These are phyloP conservation scores for Magnaporthales sp. DNA, from an alignment of 2,329 filamentous ascomycete genomes.

Conservation along the genomic window DNA sequence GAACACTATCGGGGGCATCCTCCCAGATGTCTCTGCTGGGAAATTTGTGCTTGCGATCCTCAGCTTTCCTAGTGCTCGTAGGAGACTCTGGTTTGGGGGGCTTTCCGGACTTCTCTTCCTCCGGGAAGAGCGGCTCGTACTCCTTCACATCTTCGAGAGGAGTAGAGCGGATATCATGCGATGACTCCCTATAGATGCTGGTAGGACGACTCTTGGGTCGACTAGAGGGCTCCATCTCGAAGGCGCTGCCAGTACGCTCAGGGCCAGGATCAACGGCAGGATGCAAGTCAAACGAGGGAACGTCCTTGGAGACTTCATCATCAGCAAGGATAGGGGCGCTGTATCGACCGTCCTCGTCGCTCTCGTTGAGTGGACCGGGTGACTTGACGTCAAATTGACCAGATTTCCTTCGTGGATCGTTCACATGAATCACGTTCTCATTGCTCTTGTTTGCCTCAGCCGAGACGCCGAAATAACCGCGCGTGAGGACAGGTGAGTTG, in stretches of 20 bases:
- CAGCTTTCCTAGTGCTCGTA: slow-evolving; percentile 30
- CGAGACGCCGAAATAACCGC: slow-evolving; percentile 13
- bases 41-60: slow-evolving; percentile 60
- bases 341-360: slow-evolving; percentile 52
- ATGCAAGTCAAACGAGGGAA: slow-evolving; percentile 57
- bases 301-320: slow-evolving; percentile 75
- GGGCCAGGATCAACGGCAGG: slow-evolving; percentile 74
- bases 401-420: slow-evolving; percentile 47
- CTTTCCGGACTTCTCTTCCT: slow-evolving; percentile 46
- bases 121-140: slow-evolving; percentile 90
- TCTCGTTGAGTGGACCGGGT: slow-evolving; percentile 28
- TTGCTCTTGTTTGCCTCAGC: slow-evolving; percentile 31
- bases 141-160: slow-evolving; percentile 84
- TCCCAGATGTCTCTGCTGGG: slow-evolving; percentile 97
- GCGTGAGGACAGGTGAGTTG: slow-evolving; percentile 24
- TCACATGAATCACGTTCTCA: slow-evolving; percentile 66
- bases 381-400: slow-evolving; percentile 34
- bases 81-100: slow-evolving; percentile 20
- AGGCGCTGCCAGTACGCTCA: slow-evolving; percentile 52
- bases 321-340: slow-evolving; percentile 77
- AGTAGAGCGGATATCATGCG: slow-evolving; percentile 49
- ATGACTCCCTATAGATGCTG: slow-evolving; percentile 51
- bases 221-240: slow-evolving; percentile 34
- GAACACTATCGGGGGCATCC: slow-evolving; percentile 79
- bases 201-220: slow-evolving; percentile 27